Base-by-base conservation (phyloP, 2,329 filamentous ascomycete genomes). In the Trichoderma citrinoviride region DNA sequence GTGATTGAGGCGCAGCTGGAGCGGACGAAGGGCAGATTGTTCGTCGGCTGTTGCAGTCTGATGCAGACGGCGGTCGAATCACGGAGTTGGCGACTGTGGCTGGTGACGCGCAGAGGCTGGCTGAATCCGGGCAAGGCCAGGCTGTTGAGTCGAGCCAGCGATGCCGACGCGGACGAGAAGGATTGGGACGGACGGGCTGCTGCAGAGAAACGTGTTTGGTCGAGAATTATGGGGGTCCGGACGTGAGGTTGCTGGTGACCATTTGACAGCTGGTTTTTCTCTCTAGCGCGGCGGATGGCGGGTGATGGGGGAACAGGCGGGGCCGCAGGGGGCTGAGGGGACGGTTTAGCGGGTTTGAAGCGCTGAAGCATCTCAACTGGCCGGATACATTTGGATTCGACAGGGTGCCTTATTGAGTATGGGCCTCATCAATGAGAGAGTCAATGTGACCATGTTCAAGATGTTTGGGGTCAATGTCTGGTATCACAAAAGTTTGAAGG, bases 161-260 rank as follows among this genome's bases (percentile, higher is more conserved):
- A 50, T 58, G 54, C 64, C 56, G 64, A 50, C 44, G 54, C 64
- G 43, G 56, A 61, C 44, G 50, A 60, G 56, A 40, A 41, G 44
- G 29, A 56, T 33, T n/a, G 40, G 40, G 7, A 5, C 4, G 46
- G 46, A 14, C 7, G 21, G 46, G 33, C 33, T 61, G 27, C 46
- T 64, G 62, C 53, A 43, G 49, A 56, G 37, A 55, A 50, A 50
- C 29, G 17, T 55, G 37, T 64, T n/a, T 50, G 50, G 64, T 43
- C 17, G 64, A 52, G 57, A 66, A 63, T 37, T 63, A 66, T 66
- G 64, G 64, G 43, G 61, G 27, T 52, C 33, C 12, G 33, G 14
- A 12, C 33, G 33, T 33, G 49, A 52, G 49, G 49, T 29, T 52
- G 29, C 12, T 52, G 49, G 49, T 19, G 49, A 52, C 27, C 7